A percentile compares a stretch with the other conserved stretches of the same genome.
Evolutionary conservation across 331 rosid genomes (phyloP).

Genomic region (Stylosanthes scabra): DNA sequence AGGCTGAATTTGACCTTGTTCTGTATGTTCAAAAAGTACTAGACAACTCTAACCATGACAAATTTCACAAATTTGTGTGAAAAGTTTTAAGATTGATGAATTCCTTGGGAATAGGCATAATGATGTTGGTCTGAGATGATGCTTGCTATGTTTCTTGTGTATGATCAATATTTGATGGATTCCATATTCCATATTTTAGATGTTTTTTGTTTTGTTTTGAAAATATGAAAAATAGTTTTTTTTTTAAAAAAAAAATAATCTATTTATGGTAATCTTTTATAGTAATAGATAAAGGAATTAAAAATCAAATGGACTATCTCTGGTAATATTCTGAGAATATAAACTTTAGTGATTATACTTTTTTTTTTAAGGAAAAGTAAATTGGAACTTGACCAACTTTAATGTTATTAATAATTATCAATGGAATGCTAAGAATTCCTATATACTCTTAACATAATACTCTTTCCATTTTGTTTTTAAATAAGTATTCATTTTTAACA

Average conservation of each 20-base stretch:
- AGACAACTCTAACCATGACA: slow-evolving; percentile 48
- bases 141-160: slow-evolving; percentile 34
- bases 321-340: too few relatives aligned
- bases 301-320: too few relatives aligned
- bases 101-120: slow-evolving; percentile 27
- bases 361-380: neutral
- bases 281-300: too few relatives aligned
- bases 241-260: neutral
- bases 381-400: neutral
- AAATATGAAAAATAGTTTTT: neutral
- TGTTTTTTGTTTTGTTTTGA: too few relatives aligned
- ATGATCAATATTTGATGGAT: slow-evolving; percentile 39
- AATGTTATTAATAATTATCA: neutral
- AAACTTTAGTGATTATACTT: neutral
- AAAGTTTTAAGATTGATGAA: slow-evolving; percentile 43
- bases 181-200: slow-evolving; percentile 11
- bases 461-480: too few relatives aligned
- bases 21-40: slow-evolving; percentile 28
- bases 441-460: neutral
- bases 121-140: slow-evolving; percentile 26
- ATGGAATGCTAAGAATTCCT: neutral
- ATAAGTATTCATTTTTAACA: too few relatives aligned
- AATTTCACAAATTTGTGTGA: slow-evolving; percentile 35
- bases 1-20: slow-evolving; percentile 63
- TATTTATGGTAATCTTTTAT: too few relatives aligned